Base-by-base conservation (phyloP, 2,329 filamentous ascomycete genomes). In the Aurifilum marmelostoma region DNA sequence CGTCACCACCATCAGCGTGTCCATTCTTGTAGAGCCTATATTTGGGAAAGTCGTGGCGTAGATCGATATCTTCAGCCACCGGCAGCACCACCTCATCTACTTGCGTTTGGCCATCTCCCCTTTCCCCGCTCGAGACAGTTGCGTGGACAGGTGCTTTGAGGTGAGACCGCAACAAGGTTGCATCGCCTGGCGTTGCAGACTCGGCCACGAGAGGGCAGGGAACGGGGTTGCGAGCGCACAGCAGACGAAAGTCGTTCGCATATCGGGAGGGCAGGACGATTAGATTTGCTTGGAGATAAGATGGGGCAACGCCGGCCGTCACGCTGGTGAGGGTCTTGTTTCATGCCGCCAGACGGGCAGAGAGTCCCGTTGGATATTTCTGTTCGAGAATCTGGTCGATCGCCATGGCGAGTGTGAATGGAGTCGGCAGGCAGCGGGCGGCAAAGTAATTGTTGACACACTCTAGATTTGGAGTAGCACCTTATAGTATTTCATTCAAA, bases 161-260 rank as follows among this genome's bases (percentile, higher is more conserved):
- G 69, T 77, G 75, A 4, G 80, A 82, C 39, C 43, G 69, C 24
- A 73, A 68, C 5, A 34, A 11, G 47, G 61, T 65, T 50, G 68
- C 84, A 54, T 78, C 74, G 3, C 87, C 87, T 0, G 80, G 77
- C 0, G 71, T 58, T 0, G 78, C 76, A 3, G 84, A 87, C 73
- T 87, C 84, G 16, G 84, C 87, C 12, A 90, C 79, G 0, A 91
- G 78, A 0, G 88, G 88, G 73, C 88, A 90, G 0, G 88, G 84
- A 0, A 90, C 88, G 2, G 88, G 86, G 72, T 91, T 91, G 63
- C 87, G 83, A 1, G 81, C 80, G 75, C 88, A 90, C 32, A 90
- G 83, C 24, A 82, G 75, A 16, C 84, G 82, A 75, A 90, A 91
- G 75, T 89, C 85, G 24, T 78, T 65, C 16, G 88, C 87, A 75